Evolutionary conservation across 176 grass and related monocot genomes (phyloP).

Genomic region (Bonia amplexicaulis): DNA sequence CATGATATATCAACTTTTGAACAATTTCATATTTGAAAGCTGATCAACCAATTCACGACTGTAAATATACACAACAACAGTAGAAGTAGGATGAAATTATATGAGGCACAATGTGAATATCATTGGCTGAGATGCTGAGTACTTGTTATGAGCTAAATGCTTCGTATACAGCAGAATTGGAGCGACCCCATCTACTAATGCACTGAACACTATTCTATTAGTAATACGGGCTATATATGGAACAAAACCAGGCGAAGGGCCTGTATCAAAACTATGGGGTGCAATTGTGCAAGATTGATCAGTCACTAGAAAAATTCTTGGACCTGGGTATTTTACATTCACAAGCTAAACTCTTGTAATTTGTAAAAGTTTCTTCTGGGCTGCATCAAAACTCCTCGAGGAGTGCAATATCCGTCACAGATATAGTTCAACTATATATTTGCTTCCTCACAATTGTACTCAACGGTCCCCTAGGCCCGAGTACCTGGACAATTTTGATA

Average conservation of each 20-base stretch:
- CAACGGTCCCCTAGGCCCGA: neutral
- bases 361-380: conserved; percentile 8
- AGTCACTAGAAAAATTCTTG: neutral
- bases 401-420: neutral
- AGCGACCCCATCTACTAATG: neutral
- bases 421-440: neutral
- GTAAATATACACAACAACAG: neutral
- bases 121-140: neutral
- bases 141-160: neutral
- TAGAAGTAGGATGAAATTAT: neutral
- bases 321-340: conserved; percentile 16
- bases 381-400: neutral
- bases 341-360: conserved; percentile 22
- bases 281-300: neutral
- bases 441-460: neutral
- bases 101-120: neutral
- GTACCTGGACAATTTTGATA: neutral
- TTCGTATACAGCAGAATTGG: conserved; percentile 6
- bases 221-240: neutral
- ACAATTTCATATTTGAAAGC: neutral
- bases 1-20: neutral
- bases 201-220: neutral
- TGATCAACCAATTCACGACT: neutral
- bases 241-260: neutral
- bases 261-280: neutral